Evolutionary conservation across 2,329 filamentous ascomycete genomes (phyloP), one percentile per base, ranked within the genome.

Genomic region (Cucurbitaria berberidis): DNA sequence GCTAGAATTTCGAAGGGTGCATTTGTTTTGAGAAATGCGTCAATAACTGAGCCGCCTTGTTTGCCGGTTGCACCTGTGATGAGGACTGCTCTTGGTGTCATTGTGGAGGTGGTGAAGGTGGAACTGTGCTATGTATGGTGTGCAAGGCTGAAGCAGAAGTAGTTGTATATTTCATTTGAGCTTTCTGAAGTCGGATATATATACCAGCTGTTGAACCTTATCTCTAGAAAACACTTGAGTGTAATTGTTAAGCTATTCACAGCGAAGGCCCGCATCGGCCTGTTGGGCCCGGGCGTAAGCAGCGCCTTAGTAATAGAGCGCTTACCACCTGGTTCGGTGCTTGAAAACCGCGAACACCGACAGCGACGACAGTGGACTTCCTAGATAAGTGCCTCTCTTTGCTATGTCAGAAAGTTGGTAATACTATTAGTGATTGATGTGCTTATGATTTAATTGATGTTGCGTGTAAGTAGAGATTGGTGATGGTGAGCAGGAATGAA

Each of bases 1-100:
- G 84, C 85, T 9, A 85, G 75, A 36, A 87, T 83, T 15, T 81
- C 74, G 53, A 82, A 78, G 16, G 67, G 51, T 29, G 71, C 57
- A 45, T 69, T 60, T 5, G 70, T 53, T 40, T 66, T 56, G 44
- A 79, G 66, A 3, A 80, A 65, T 5, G 76, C 74, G 30, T 72
- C 55, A 48, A 80, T 66, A 26, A 76, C 61, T 13, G 76, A 71
- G 36, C 77, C 74, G 49, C 78, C 77, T 68, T 80, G 77, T 55
- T 79, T 77, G 51, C 77, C 77, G 11, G 77, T 79, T 5, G 76
- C 78, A 27, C 78, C 77, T 15, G 76, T 77, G 21, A 80, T 59
- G 44, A 79, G 67, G 13, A 78, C 11, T 46, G 52, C 50, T 58
- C 38, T 59, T 30, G 55, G 18, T 39, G 42, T 32, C 48, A 55